Percentiles rank a stretch among this genome's conserved stretches.
phyloP scores from a whole-genome alignment of 106 monocot species.

The Xerophyta viscosa region DNA sequence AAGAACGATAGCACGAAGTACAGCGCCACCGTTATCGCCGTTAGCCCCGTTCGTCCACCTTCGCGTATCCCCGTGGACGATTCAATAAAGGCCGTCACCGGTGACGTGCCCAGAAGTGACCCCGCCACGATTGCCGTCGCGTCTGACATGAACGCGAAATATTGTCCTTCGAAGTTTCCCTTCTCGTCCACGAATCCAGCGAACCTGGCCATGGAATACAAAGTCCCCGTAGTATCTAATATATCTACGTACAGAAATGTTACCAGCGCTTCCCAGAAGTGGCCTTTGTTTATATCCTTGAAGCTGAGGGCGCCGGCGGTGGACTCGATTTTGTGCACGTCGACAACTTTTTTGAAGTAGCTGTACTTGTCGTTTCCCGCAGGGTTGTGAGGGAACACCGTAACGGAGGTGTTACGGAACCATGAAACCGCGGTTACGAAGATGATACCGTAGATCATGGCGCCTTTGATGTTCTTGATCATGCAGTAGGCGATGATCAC shows the following conservation, averaged over 20 bases:
- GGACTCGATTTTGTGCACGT: conserved; percentile 21
- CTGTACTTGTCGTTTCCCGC: conserved; percentile 17
- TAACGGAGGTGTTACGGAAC: conserved; percentile 36
- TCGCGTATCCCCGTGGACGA: conserved; percentile 32
- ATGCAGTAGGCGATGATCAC: conserved; percentile 28
- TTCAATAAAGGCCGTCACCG: conserved; percentile 36
- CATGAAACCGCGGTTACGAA: conserved; percentile 35
- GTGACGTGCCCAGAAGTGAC: conserved; percentile 28
- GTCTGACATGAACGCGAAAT: conserved; percentile 43
- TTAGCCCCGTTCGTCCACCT: conserved; percentile 32
- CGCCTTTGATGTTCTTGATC: conserved; percentile 22
- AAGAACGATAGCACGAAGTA: conserved; percentile 26
- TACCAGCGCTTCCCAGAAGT: conserved; percentile 34
- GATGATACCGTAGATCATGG: conserved; percentile 39
- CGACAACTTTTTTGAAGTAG: conserved; percentile 35
- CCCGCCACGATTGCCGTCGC: conserved; percentile 23
- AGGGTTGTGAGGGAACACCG: conserved; percentile 22
- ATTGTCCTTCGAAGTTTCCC: conserved; percentile 45
- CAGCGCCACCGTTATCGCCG: conserved; percentile 24
- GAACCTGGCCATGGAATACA: conserved; percentile 36
- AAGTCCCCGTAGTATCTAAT: conserved; percentile 33
- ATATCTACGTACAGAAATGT: conserved; percentile 40
- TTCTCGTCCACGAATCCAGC: conserved; percentile 30
- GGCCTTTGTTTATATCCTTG: conserved; percentile 3
- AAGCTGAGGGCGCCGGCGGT: conserved; percentile 32